Evolutionary conservation across 192 early-diverging fungal genomes (phyloP), one percentile per base, ranked within the genome.

Genomic region (Entomortierella parvispora): DNA sequence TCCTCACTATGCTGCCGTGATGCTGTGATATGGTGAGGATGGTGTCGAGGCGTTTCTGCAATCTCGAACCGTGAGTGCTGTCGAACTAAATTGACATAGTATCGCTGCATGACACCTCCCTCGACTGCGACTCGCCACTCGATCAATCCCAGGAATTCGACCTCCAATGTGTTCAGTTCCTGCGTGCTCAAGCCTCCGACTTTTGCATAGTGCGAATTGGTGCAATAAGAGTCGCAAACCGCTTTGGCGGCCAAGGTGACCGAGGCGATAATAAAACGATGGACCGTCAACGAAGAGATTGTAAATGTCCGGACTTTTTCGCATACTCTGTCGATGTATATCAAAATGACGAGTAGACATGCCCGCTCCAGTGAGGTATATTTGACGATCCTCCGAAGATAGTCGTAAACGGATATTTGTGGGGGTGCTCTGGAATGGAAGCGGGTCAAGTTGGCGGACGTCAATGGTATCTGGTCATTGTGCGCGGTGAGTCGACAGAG

Each of bases 401-500:
- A 99, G 58, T 98, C 98, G 62, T 68, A 62, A 9, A 99, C 86
- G 20, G 89, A 87, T 57, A 99, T 98, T 58, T 85, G 82, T 22
- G 97, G 96, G 28, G 93, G 87, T 9, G 93, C 93, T 47, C 97
- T 90, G 22, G 95, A 96, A 69, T 99, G 97, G 69, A 99, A 99
- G 37, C 96, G 91, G 0, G 97, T 97, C 22, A 97, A 84, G 49
- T 90, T 87, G 37, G 82, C 71, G 12, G 84, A 80, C 17, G 85
- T 87, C 44, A 89, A 67, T 43, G 84, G 87, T 58, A 89, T 89
- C 50, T 82, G 80, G 65, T 89, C 87, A 46, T 89, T 89, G 44
- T 89, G 87, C 20, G 78, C 68, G 48, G 85, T 87, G 26, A 89
- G 62, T 61, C 87, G 83, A 40, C 81, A 76, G 0, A 89, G 69